Percentiles rank a stretch among this genome's conserved stretches.
Evolutionary conservation across 352 stramenopile species (phyloP).

Genomic region (Phytophthora litchii): DNA sequence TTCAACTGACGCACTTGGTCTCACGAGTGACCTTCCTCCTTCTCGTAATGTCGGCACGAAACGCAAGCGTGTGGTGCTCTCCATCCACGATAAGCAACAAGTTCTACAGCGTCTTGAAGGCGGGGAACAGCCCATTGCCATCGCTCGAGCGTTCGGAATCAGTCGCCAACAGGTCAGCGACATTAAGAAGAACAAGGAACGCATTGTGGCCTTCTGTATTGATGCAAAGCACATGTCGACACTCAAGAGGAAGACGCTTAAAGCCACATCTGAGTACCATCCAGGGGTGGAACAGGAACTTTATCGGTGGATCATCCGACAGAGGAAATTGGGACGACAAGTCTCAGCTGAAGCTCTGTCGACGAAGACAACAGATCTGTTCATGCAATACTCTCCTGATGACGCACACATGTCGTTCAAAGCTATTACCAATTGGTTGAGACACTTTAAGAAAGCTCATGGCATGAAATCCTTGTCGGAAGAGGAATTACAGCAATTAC

Average conservation of each 20-base stretch:
- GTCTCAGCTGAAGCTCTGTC: constrained; percentile 58
- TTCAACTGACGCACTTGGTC: not conserved
- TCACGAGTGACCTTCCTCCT: constrained; percentile 1
- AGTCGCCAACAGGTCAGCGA: constrained; percentile 84
- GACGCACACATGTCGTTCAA: constrained; percentile 48
- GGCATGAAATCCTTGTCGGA: constrained; percentile 57
- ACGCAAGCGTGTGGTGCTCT: constrained; percentile 84
- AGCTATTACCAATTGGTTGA: constrained; percentile 59
- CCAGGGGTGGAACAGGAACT: constrained; percentile 83
- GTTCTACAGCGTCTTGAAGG: constrained; percentile 73
- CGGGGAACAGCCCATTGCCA: constrained; percentile 66
- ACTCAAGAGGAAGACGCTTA: constrained; percentile 78
- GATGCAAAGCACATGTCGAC: constrained; percentile 78
- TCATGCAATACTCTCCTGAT: constrained; percentile 67
- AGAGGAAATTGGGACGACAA: constrained; percentile 52
- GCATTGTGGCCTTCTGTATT: constrained; percentile 77
- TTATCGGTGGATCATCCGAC: constrained; percentile 83
- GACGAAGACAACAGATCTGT: constrained; percentile 65
- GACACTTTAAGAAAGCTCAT: constrained; percentile 74
- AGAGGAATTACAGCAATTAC: constrained; percentile 56
- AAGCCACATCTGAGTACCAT: constrained; percentile 68
- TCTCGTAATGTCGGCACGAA: constrained; percentile 32
- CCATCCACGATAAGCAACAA: constrained; percentile 86
- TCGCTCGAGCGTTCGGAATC: constrained; percentile 72
- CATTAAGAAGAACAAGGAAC: constrained; percentile 87